Percentiles rank a stretch among this genome's conserved stretches.
Evolutionary conservation across 345 rosid genomes (phyloP).

Genomic region (Euphorbia peplus): DNA sequence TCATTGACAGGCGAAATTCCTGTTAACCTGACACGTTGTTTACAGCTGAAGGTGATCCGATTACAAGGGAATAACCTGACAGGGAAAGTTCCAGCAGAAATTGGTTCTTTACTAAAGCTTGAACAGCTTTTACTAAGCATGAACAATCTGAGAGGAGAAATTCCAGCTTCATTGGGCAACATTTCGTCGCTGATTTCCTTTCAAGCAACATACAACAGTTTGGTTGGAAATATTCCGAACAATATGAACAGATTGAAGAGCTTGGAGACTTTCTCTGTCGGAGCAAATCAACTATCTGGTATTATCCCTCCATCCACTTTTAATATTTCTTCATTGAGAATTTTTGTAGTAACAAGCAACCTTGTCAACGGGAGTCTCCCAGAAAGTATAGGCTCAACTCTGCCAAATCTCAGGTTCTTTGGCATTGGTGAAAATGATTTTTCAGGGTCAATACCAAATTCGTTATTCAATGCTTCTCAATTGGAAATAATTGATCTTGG

Average conservation of each 20-base stretch:
- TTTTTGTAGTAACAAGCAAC: background rate
- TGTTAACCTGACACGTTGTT: slow-evolving; percentile 8
- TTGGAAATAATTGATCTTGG: slow-evolving; percentile 5
- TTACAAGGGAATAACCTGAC: slow-evolving; percentile 6
- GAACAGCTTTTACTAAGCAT: slow-evolving; percentile 3
- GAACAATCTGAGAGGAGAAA: slow-evolving; percentile 18
- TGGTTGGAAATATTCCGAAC: slow-evolving; percentile 22
- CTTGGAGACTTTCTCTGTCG: background rate
- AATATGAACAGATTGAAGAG: slow-evolving; percentile 9
- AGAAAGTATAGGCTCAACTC: slow-evolving; percentile 13
- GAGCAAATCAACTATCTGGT: slow-evolving; percentile 18
- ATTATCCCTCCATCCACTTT: slow-evolving; percentile 23
- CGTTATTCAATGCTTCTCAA: slow-evolving; percentile 9
- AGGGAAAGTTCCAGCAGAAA: slow-evolving; percentile 16
- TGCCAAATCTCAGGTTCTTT: slow-evolving; percentile 2
- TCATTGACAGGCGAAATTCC: slow-evolving; percentile 13
- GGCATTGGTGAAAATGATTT: slow-evolving; percentile 21
- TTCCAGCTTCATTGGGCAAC: slow-evolving; percentile 21
- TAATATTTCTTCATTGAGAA: slow-evolving; percentile 15
- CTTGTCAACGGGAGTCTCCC: slow-evolving; percentile 15
- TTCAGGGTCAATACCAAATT: slow-evolving; percentile 20
- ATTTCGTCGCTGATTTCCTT: slow-evolving; percentile 1
- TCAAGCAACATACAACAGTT: background rate
- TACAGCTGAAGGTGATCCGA: slow-evolving; percentile 2
- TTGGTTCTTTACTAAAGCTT: slow-evolving; percentile 22